Evolutionary conservation across 2,329 filamentous ascomycete species (phyloP), one percentile per base, ranked within the genome.

Genomic region (Helotiales sp.): DNA sequence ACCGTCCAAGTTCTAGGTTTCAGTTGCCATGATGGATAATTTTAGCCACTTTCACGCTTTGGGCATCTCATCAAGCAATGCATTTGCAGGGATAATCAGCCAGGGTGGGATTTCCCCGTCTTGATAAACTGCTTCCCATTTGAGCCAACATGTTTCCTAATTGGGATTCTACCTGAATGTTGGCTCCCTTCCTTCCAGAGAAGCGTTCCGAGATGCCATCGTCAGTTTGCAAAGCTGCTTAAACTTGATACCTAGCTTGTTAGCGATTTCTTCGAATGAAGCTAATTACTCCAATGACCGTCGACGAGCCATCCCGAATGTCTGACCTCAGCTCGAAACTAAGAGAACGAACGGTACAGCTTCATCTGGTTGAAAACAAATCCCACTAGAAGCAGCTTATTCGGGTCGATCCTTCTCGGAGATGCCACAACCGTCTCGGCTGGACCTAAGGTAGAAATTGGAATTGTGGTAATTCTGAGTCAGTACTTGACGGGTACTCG

Each of bases 61-160:
- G 55, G 34, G 55, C 55, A 34, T 59, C 55, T 59, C 34, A 59
- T 40, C 32, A 26, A 26, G 55, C 55, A 59, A 59, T 43, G 32
- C 55, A 17, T 22, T 17, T 59, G 22, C 34, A 24, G 13, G 52
- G 52, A 55, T 55, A 20, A 20, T n/a, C 30, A 13, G n/a, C 15
- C 3, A 52, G 49, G 26, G 24, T 52, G 49, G 49, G 49, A 52
- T 52, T 52, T 30, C 49, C 49, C 49, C 47, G n/a, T 52, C 26
- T 52, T 52, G 26, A 52, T 52, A 52, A 52, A 52, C 49, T 30
- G 5, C 26, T 30, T 52, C 26, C 17, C 24, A 52, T 30, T 30
- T 52, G 49, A 52, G 49, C 49, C 47, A 22, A 50, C 6, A 50
- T 50, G 22, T 22, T 30, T 52, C 13, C 24, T 22, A 10, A 50